These are phyloP conservation scores for Fusarium nodosum DNA, from an alignment of 2,329 filamentous ascomycete genomes.

Conservation along the genomic window DNA sequence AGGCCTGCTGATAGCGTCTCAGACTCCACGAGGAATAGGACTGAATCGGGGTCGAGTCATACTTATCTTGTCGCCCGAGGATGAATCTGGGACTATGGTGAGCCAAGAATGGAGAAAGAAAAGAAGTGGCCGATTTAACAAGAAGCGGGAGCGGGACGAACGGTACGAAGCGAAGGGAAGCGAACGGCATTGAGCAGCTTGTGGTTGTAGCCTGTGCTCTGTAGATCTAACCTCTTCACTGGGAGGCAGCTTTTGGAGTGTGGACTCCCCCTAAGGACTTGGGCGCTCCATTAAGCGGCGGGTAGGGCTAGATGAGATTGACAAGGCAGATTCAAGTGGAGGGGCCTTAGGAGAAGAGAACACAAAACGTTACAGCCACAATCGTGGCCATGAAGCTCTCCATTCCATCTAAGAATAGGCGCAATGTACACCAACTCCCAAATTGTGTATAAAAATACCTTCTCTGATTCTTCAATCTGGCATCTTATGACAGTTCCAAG, in stretches of 20 bases:
- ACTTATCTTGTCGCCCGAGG: slow-evolving; percentile 31
- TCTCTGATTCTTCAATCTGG: background rate
- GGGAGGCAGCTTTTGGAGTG: slow-evolving; percentile 27
- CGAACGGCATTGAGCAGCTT: slow-evolving; percentile 19
- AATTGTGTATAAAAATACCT: slow-evolving; percentile 10
- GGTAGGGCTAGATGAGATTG: slow-evolving; percentile 38
- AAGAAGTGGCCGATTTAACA: slow-evolving; percentile 19
- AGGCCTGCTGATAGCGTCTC: slow-evolving; percentile 59
- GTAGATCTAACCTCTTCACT: background rate
- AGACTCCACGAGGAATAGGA: slow-evolving; percentile 55
- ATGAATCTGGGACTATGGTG: slow-evolving; percentile 4
- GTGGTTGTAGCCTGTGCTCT: slow-evolving; percentile 18
- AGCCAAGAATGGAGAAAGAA: slow-evolving; percentile 27
- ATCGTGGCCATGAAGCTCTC: slow-evolving; percentile 34
- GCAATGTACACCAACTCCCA: slow-evolving; percentile 20
- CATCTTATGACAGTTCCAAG: slow-evolving; percentile 9
- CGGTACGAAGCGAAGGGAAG: slow-evolving; percentile 45
- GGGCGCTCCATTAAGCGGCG: slow-evolving; percentile 16
- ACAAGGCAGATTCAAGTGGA: slow-evolving; percentile 28
- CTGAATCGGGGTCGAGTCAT: slow-evolving; percentile 49
- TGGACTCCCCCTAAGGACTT: slow-evolving; percentile 17
- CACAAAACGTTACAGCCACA: slow-evolving; percentile 24
- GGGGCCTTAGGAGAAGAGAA: background rate
- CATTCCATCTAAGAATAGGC: slow-evolving; percentile 20
- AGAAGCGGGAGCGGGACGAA: slow-evolving; percentile 47